Evolutionary conservation across 176 grass and related monocot genomes (phyloP).

Genomic region (Hordeum marinum): DNA sequence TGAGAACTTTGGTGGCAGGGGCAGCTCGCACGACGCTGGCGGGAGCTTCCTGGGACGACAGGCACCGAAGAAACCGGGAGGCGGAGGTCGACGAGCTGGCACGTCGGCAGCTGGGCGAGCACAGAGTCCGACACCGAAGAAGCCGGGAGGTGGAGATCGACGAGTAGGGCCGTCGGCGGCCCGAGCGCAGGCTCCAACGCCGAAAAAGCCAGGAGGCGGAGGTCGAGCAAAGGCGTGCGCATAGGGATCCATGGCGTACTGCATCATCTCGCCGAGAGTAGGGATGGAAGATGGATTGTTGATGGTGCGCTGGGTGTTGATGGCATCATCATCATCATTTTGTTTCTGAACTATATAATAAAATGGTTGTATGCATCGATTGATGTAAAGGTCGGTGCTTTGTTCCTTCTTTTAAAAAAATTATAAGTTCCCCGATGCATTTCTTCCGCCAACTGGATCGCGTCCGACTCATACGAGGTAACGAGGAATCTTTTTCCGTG

Average conservation of each 20-base stretch:
- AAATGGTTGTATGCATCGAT: no score
- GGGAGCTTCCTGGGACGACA: neutral
- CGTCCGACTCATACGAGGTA: no score
- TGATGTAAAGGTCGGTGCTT: no score
- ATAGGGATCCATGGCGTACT: neutral
- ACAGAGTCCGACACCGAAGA: neutral
- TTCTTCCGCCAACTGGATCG: no score
- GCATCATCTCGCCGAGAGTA: neutral
- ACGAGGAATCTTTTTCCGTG: no score
- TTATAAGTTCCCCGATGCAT: no score
- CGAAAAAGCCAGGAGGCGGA: neutral
- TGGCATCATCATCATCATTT: no score
- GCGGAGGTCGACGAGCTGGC: neutral
- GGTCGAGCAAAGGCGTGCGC: neutral
- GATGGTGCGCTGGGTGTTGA: neutral
- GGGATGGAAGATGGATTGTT: neutral
- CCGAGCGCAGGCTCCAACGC: neutral
- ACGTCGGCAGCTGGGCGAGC: neutral
- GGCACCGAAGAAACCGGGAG: neutral
- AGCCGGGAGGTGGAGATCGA: neutral
- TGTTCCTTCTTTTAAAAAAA: no score
- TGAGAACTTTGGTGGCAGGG: neutral
- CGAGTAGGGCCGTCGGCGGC: neutral
- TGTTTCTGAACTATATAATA: no score
- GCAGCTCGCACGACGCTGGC: neutral